Evolutionary conservation across 768 basidiomycete genomes (phyloP), one percentile per base, ranked within the genome.

Genomic region (Leccinum disarticulatum): DNA sequence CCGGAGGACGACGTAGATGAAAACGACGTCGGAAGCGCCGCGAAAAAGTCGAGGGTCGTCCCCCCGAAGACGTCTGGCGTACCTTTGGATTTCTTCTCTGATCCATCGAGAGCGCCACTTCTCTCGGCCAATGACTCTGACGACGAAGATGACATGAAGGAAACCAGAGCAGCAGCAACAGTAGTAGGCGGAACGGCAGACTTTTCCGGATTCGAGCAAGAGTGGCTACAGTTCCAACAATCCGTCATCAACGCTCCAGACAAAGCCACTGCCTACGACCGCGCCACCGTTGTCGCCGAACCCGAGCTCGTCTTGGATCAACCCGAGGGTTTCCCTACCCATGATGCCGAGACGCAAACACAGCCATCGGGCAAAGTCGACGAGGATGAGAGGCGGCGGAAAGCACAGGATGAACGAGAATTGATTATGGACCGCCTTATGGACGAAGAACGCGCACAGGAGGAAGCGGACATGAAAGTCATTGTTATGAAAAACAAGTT

Each of bases 371-470:
- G 41, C 31, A 65, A 41, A 55, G 50, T 13, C 38, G 64, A 60
- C 4, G 80, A 80, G 52, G 77, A 79, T 54, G 70, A 71, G 54
- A 78, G 83, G 66, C 74, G 73, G 65, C 72, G 76, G 64, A 87
- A 80, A 71, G 86, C 87, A 66, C 78, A 78, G 69, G 91, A 93
- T 22, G 91, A 93, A 55, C 80, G 83, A 52, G 92, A 93, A 64
- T 73, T 93, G 61, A 93, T 94, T 43, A 90, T 94, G 87, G 91
- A 93, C 73, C 81, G 92, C 56, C 73, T 93, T 51, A 59, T 92
- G 70, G 92, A 93, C 33, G 92, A 94, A 74, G 92, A 94, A 71
- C 81, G 86, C 54, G 88, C 87, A 35, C 92, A 94, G 76, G 48
- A 49, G 25, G 48, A 49, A 27, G 48, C 48, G 27, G 48, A 49